phyloP scores from a whole-genome alignment of 805 yeast genomes.

The Ogataea corticis region DNA sequence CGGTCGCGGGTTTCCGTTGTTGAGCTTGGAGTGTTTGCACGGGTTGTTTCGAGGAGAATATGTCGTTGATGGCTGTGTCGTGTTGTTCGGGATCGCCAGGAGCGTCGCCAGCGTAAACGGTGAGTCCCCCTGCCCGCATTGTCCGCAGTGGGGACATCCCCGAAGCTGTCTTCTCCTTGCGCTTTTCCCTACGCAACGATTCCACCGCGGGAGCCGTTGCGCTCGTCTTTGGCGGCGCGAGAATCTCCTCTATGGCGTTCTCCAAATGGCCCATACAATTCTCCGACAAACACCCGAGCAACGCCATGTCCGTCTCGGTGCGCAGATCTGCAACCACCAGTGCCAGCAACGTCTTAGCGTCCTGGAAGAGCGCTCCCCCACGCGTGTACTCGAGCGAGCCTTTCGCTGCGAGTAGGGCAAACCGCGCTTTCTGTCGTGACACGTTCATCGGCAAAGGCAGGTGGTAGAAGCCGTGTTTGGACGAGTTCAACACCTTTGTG shows the following conservation, averaged over 20 bases:
- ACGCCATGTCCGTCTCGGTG: constrained; percentile 49
- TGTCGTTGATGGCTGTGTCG: constrained; percentile 35
- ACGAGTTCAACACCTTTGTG: constrained; percentile 40
- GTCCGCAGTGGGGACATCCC: constrained; percentile 26
- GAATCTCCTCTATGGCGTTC: constrained; percentile 57
- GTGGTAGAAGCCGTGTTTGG: constrained; percentile 40
- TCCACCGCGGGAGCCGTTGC: constrained; percentile 17
- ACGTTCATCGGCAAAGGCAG: constrained; percentile 66
- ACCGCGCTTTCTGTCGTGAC: constrained; percentile 61
- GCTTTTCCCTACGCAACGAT: constrained; percentile 18
- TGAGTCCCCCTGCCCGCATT: too few species aligned
- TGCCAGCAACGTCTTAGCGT: constrained; percentile 57
- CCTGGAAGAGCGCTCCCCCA: constrained; percentile 78
- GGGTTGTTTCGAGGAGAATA: constrained; percentile 26
- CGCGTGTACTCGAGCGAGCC: constrained; percentile 81
- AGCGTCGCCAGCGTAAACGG: too few species aligned
- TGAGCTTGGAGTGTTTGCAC: constrained; percentile 19
- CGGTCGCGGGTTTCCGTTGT: too few species aligned
- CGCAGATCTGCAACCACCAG: constrained; percentile 52
- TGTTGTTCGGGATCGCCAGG: too few species aligned
- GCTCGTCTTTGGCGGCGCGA: constrained; percentile 48
- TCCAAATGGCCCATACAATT: constrained; percentile 59
- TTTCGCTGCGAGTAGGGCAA: constrained; percentile 64
- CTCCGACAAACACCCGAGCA: constrained; percentile 62
- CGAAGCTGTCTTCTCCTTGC: constrained; percentile 16